phyloP scores from a whole-genome alignment of 257 asterid genomes.

The Solanum etuberosum region DNA sequence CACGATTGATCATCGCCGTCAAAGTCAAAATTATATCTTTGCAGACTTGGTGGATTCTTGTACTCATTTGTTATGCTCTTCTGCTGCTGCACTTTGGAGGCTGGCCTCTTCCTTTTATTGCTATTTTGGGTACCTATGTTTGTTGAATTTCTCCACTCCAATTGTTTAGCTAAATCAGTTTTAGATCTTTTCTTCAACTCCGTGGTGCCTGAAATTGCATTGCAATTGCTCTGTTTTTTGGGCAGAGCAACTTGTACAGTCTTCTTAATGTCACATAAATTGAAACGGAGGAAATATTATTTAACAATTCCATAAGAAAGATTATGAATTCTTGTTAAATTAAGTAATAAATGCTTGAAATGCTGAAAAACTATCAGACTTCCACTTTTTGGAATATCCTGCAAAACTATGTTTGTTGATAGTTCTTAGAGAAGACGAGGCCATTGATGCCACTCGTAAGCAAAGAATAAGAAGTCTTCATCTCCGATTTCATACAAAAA shows the following conservation, averaged over 20 bases:
- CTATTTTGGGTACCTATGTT: slow-evolving; percentile 43
- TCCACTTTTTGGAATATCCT: no score
- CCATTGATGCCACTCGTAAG: not conserved
- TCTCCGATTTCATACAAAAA: not conserved
- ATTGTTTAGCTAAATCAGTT: no score
- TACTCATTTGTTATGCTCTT: slow-evolving; percentile 16
- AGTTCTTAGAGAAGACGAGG: not conserved
- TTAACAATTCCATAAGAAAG: not conserved
- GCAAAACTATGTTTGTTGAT: no score
- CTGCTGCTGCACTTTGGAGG: slow-evolving; percentile 2
- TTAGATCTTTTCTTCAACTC: no score
- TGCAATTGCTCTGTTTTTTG: not conserved
- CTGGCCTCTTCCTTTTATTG: slow-evolving; percentile 47
- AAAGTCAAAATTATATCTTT: not conserved
- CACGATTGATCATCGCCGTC: slow-evolving; percentile 35
- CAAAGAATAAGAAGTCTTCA: no score
- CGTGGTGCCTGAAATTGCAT: not conserved
- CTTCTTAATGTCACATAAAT: not conserved
- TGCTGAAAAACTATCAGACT: not conserved
- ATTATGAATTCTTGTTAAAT: no score
- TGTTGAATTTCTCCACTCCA: no score
- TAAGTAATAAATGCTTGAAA: not conserved
- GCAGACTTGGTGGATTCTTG: slow-evolving; percentile 21
- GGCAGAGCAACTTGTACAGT: not conserved
- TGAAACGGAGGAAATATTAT: no score